Base-by-base conservation (phyloP, 140 eudicot species). In the Anethum foeniculum region DNA sequence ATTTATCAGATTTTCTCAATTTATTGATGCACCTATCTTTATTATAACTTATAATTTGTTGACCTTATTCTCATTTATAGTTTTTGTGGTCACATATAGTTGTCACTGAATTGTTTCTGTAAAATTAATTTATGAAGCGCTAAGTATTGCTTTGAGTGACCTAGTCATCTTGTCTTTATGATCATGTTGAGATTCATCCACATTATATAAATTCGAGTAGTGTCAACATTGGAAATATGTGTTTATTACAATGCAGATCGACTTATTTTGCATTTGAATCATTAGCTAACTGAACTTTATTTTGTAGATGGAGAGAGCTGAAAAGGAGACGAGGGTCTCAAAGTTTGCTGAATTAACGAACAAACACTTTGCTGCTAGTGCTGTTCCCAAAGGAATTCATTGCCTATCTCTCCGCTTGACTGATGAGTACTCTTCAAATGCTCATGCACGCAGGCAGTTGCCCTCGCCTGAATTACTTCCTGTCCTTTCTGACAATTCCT, bases 381-480 rank as follows among this genome's bases (percentile, higher is more conserved):
- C 99, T 36, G 85, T 96, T 74, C 99, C 99, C 19, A 91, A 93
- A 85, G 92, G 99, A 83, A 88, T 96, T 80, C 99, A 96, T 81
- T 96, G 99, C 84, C 93, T 96, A 67, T 89, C 99, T 65, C 79
- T 96, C 88, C 90, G 99, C 77, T 86, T 96, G 85, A 96, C 99
- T 7, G 99, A 96, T 80, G 99, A 93, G 81, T 96, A 96, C 79
- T 96, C 99, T 54, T 93, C 97, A 13, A 96, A 96, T 85, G 99
- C 99, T 79, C 99, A 93, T 84, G 99, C 99, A 75, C 90, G 99
- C 82, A 88, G 85, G 62, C 99, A 96, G 87, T 81, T 96, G 62
- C 99, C 99, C 32, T 88, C 98, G 23, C 99, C 99, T 19, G 99
- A 96, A 83, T 83, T 96, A 68, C 99, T 96, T 49, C 99, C 99